Base-by-base conservation (phyloP, 1,139 yeast species). In the Hanseniaspora uvarum region DNA sequence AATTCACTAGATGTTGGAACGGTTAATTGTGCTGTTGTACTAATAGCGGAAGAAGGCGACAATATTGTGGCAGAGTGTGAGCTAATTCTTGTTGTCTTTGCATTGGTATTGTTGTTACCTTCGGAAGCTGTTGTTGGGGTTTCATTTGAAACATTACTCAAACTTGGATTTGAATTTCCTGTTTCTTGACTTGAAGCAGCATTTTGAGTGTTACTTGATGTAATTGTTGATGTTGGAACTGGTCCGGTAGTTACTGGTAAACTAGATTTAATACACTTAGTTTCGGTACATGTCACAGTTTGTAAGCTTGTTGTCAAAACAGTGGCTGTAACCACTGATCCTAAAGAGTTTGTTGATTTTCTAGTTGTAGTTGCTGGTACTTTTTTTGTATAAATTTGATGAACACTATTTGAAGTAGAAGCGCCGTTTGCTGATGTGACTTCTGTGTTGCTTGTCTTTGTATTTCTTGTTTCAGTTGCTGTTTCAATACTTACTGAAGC, bases 281-380 rank as follows among this genome's bases (percentile, higher is more conserved):
- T 36, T 36, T 46, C 50, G 4, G 50, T 46, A 19, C 50, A 46
- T n/a, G 50, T 46, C 2, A 46, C 50, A n/a, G 50, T 46, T 26
- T 46, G n/a, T 11, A 36, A 26, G 28, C 46, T 43, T 43, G 46
- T 43, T 11, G 46, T 43, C 21, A 43, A 30, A n/a, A 43, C 16
- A 8, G 46, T 43, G 16, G 46, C 46, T 7, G 46, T 43, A 43
- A 43, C 37, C 10, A 43, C 36, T 11, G 46, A 43, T 4, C 46
- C 46, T 30, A 18, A 10, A 14, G 24, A 10, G 18, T 30, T 30
- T 10, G 46, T 43, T 7, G 31, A 30, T 19, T 30, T 16, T 26
- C 21, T 19, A 18, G 34, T 26, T 2, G 46, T 26, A 7, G 26
- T 43, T 43, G 26, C 36, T 43, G 37, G 37, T 2, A 30, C 37